phyloP scores from a whole-genome alignment of 2,329 filamentous ascomycete species.

The Colletotrichum sp. region DNA sequence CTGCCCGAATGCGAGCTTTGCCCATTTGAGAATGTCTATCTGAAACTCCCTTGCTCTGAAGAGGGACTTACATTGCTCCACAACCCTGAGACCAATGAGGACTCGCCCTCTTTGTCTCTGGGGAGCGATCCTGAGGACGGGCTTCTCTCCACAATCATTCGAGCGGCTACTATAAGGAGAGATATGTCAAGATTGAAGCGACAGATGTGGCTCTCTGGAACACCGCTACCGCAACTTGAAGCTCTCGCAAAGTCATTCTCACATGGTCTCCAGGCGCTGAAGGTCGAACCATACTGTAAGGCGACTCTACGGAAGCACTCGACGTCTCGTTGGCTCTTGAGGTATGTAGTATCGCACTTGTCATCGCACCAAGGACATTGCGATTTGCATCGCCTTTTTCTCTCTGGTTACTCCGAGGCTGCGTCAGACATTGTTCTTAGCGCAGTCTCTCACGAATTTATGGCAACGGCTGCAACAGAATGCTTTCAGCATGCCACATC shows the following conservation, averaged over 20 bases:
- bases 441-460: background rate
- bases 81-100: background rate
- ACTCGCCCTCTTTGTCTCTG: background rate
- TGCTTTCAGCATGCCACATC: background rate
- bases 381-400: constrained; percentile 45
- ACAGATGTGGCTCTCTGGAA: background rate
- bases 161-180: constrained; percentile 22
- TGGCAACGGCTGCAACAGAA: background rate
- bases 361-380: constrained; percentile 24
- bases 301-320: background rate
- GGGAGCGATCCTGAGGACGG: background rate
- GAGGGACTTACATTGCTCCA: constrained; percentile 38
- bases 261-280: background rate
- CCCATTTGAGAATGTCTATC: constrained; percentile 43
- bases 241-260: constrained; percentile 19
- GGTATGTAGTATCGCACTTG: constrained; percentile 19
- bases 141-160: constrained; percentile 13
- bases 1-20: constrained; percentile 51
- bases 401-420: constrained; percentile 43
- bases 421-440: constrained; percentile 26
- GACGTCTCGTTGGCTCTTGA: constrained; percentile 20
- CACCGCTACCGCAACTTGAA: background rate
- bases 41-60: constrained; percentile 47
- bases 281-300: background rate
- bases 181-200: constrained; percentile 25